phyloP scores from a whole-genome alignment of 2,329 filamentous ascomycete genomes.

The Podosphaera xanthii region DNA sequence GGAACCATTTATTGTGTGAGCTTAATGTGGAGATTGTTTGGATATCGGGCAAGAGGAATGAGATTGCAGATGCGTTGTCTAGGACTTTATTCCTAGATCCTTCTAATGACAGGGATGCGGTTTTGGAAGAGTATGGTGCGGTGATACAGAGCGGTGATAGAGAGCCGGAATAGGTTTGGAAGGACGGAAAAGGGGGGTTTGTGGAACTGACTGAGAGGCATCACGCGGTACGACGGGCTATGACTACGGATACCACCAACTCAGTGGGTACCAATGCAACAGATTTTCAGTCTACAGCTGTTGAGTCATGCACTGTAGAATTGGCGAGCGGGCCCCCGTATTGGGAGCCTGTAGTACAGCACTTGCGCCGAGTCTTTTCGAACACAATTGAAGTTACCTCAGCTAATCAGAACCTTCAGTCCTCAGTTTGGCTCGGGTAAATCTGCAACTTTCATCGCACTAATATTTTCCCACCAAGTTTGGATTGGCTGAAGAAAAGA shows the following conservation, averaged over 20 bases:
- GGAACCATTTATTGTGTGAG: not conserved
- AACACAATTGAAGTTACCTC: not conserved
- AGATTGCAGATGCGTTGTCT: not conserved
- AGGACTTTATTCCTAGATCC: not conserved
- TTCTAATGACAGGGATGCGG: not conserved
- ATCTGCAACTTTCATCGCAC: too few species aligned
- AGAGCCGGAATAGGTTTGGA: not conserved
- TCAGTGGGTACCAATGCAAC: not conserved
- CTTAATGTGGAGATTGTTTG: not conserved
- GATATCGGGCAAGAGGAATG: not conserved
- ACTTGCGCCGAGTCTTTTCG: not conserved
- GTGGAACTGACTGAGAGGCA: not conserved
- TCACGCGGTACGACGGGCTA: not conserved
- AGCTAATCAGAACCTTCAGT: too few species aligned
- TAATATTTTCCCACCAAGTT: too few species aligned
- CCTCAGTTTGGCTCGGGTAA: too few species aligned
- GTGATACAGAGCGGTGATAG: not conserved
- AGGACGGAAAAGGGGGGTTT: not conserved
- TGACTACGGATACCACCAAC: not conserved
- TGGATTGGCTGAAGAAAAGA: too few species aligned
- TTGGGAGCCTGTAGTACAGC: not conserved
- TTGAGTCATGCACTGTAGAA: not conserved
- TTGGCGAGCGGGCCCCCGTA: not conserved
- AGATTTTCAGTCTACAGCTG: not conserved
- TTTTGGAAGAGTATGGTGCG: too few species aligned